Conservation (phyloP, 495 filamentous ascomycete species). For the Eremomyces bilateralis region DNA sequence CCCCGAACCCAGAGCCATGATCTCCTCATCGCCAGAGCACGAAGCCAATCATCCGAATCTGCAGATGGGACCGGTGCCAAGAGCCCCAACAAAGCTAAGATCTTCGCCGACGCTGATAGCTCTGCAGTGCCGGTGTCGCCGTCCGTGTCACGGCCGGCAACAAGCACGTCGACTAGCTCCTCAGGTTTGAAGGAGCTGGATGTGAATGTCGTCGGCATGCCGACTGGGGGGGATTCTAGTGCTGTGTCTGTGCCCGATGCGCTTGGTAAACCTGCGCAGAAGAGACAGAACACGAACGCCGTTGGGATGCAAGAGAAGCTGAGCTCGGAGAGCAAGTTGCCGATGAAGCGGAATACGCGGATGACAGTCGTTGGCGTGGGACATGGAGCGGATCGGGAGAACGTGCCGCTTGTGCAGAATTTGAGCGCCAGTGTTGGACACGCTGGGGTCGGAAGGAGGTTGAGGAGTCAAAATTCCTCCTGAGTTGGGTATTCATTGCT, state of each 20-base stretch:
- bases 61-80: slow-evolving; percentile 4
- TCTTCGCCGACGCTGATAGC: slow-evolving; percentile 5
- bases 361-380: slow-evolving; percentile 13
- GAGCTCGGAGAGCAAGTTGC: slow-evolving; percentile 11
- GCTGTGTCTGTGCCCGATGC: not conserved
- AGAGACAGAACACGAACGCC: slow-evolving; percentile 13
- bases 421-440: slow-evolving; percentile 9
- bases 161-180: slow-evolving; percentile 3
- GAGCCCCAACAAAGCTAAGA: slow-evolving; percentile 16
- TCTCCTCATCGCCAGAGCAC: slow-evolving; percentile 35
- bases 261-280: slow-evolving; percentile 10
- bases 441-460: not conserved
- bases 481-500: no score
- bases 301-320: slow-evolving; percentile 3
- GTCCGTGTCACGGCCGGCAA: slow-evolving; percentile 5
- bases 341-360: slow-evolving; percentile 14
- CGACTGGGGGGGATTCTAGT: slow-evolving; percentile 6
- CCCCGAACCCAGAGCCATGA: slow-evolving; percentile 60
- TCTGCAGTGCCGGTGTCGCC: slow-evolving; percentile 1
- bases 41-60: slow-evolving; percentile 10
- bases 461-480: not conserved
- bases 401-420: slow-evolving; percentile 2
- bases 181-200: slow-evolving; percentile 19
- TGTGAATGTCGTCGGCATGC: slow-evolving; percentile 15
- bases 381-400: slow-evolving; percentile 5